These are phyloP conservation scores for Lathyrus oleraceus DNA, from an alignment of 306 rosid species.

Conservation along the genomic window DNA sequence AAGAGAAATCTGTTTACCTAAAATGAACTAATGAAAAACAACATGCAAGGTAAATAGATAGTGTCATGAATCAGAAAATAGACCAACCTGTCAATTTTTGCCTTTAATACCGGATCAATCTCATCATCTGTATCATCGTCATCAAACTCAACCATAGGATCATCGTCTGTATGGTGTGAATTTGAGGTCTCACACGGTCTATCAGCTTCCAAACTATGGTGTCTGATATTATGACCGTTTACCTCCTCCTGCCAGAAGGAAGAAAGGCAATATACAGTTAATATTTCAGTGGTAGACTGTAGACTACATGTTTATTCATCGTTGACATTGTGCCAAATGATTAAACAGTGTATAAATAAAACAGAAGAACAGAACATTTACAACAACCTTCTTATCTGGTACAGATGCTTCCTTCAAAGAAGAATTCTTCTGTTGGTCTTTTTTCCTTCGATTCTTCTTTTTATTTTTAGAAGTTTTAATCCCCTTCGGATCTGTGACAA, in stretches of 20 bases:
- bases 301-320: neutral
- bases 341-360: neutral
- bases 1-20: conserved; percentile 9
- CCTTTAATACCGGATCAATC: conserved; percentile 86
- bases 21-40: conserved; percentile 4
- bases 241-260: conserved; percentile 49
- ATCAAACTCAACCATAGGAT: conserved; percentile 57
- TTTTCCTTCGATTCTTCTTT: conserved; percentile 88
- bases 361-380: conserved; percentile 16
- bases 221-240: conserved; percentile 56
- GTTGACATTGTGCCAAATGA: conserved; percentile 24
- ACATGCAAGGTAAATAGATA: conserved; percentile 12
- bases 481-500: conserved; percentile 71
- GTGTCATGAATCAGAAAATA: conserved; percentile 9
- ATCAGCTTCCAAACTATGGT: conserved; percentile 49
- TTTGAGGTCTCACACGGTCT: conserved; percentile 61
- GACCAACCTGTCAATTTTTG: conserved; percentile 82
- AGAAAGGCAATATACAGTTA: conserved; percentile 10
- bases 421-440: conserved; percentile 69
- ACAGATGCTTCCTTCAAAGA: conserved; percentile 53
- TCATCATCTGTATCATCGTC: conserved; percentile 83
- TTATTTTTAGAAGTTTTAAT: conserved; percentile 70
- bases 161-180: conserved; percentile 46
- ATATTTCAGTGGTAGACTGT: conserved; percentile 15
- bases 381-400: conserved; percentile 53